Percentiles rank a stretch among this genome's conserved stretches.
Conservation (phyloP, 2,329 filamentous ascomycete species). For the Didymella glomerata region DNA sequence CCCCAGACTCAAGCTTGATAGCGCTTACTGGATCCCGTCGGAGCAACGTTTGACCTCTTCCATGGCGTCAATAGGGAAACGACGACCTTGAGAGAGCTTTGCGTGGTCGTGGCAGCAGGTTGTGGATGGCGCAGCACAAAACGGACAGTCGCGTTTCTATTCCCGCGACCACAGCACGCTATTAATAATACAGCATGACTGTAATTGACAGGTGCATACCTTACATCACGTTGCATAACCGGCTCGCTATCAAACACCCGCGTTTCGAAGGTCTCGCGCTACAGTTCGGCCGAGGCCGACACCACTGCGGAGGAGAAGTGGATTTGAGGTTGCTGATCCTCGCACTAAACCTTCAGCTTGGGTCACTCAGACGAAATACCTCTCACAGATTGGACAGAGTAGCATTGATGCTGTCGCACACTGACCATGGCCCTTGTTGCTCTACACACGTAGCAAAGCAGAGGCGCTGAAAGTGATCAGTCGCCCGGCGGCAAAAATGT, state of each 20-base stretch:
- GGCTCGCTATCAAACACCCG: not conserved
- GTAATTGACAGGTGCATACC: not conserved
- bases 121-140: not conserved
- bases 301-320: slow-evolving; percentile 1
- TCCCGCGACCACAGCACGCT: not conserved
- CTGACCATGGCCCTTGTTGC: not conserved
- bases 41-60: not conserved
- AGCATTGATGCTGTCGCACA: not conserved
- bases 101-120: not conserved
- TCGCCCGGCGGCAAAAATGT: not conserved
- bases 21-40: not conserved
- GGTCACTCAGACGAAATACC: not conserved
- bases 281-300: slow-evolving; percentile 8
- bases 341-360: not conserved
- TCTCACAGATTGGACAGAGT: slow-evolving; percentile 1
- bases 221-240: not conserved
- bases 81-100: not conserved
- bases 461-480: not conserved
- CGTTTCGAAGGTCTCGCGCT: not conserved
- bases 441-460: not conserved
- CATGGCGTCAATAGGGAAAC: not conserved
- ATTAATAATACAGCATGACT: not conserved
- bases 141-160: not conserved
- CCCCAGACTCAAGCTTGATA: not conserved
- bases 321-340: slow-evolving; percentile 9